These are phyloP conservation scores for Xylariomycetidae sp. DNA, from an alignment of 2,329 filamentous ascomycete species.

Conservation along the genomic window DNA sequence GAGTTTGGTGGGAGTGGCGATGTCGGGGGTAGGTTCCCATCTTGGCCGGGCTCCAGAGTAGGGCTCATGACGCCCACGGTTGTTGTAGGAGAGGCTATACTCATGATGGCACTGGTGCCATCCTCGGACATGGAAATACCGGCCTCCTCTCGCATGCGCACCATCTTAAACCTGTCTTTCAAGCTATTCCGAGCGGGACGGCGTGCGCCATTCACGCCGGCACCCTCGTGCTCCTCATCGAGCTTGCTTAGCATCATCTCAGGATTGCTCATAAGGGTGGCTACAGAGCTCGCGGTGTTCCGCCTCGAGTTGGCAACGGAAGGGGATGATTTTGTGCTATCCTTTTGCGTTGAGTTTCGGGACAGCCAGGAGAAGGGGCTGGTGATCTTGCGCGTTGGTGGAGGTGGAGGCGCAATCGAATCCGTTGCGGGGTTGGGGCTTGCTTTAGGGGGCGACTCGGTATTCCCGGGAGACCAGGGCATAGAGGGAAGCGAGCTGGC, in stretches of 20 bases:
- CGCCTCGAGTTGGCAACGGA: conserved; percentile 43
- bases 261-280: conserved; percentile 72
- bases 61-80: conserved; percentile 19
- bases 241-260: conserved; percentile 72
- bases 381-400: conserved; percentile 64
- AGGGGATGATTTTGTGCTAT: conserved; percentile 48
- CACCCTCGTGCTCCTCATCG: conserved; percentile 61
- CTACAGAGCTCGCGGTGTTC: conserved; percentile 75
- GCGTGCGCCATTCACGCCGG: conserved; percentile 36
- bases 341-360: conserved; percentile 54
- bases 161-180: conserved; percentile 71
- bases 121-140: conserved; percentile 48
- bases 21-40: conserved; percentile 24
- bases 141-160: conserved; percentile 69
- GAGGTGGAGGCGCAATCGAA: conserved; percentile 29
- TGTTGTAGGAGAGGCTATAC: conserved; percentile 7
- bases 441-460: conserved; percentile 42
- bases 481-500: conserved; percentile 66
- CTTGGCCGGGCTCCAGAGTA: conserved; percentile 19
- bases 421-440: conserved; percentile 28
- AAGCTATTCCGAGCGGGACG: conserved; percentile 56
- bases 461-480: conserved; percentile 59
- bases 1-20: conserved; percentile 57
- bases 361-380: conserved; percentile 86
- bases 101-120: conserved; percentile 35